Evolutionary conservation across 1,284 basidiomycete genomes (phyloP).

Genomic region (Lignosus rhinocerotis): DNA sequence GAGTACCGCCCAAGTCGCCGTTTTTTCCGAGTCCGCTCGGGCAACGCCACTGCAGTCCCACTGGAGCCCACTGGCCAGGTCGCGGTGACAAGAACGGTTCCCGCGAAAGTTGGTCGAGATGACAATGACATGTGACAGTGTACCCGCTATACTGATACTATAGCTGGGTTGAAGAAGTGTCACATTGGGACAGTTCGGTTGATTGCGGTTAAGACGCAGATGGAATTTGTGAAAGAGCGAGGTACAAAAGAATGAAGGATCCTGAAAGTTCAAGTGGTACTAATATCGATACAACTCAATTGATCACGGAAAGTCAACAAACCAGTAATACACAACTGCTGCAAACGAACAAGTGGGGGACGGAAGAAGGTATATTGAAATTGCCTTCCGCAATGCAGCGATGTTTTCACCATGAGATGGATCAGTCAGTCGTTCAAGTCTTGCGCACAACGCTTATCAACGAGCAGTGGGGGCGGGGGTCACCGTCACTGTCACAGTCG

Average conservation of each 20-base stretch:
- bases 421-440: constrained; percentile 3
- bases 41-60: too few relatives aligned
- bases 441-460: constrained; percentile 1
- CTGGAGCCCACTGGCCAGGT: too few relatives aligned
- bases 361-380: constrained; percentile 12
- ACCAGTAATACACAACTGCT: neutral
- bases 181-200: too few relatives aligned
- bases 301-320: neutral
- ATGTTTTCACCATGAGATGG: constrained; percentile 11
- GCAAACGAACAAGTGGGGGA: neutral
- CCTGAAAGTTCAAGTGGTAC: neutral
- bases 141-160: too few relatives aligned
- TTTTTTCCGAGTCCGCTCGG: too few relatives aligned
- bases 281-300: neutral
- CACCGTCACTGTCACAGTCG: constrained; percentile 19
- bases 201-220: neutral
- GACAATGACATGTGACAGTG: too few relatives aligned
- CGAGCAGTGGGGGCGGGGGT: constrained; percentile 15
- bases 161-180: too few relatives aligned
- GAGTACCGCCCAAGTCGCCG: too few relatives aligned
- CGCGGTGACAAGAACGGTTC: too few relatives aligned
- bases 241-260: neutral
- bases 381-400: constrained; percentile 15
- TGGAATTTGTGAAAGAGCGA: neutral
- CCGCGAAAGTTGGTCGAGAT: too few relatives aligned